These are phyloP conservation scores for Kernera saxatilis DNA, from an alignment of 345 rosid species.

Conservation along the genomic window DNA sequence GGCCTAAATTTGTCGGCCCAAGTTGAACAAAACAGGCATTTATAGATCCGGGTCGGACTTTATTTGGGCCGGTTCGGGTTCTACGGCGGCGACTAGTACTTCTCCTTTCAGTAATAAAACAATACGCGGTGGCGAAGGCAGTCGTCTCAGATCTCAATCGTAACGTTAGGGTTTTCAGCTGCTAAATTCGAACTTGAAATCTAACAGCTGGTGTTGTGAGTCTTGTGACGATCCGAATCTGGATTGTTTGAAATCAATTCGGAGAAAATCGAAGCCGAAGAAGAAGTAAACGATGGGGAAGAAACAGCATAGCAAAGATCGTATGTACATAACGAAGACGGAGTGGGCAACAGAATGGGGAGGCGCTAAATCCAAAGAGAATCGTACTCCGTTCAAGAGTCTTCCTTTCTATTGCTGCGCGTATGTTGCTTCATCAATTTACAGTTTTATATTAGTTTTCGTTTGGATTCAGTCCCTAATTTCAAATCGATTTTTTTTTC, in stretches of 20 bases:
- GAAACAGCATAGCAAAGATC: slow-evolving; percentile 96
- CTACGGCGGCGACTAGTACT: slow-evolving; percentile 14
- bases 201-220: neutral
- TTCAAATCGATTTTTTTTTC: neutral
- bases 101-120: neutral
- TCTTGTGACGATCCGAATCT: neutral
- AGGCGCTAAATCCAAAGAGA: slow-evolving; percentile 85
- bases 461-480: neutral
- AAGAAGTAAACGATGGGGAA: slow-evolving; percentile 57
- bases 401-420: slow-evolving; percentile 99
- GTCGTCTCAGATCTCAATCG: slow-evolving; percentile 11
- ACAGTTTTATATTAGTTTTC: neutral
- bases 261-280: slow-evolving; percentile 1
- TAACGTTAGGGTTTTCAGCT: neutral
- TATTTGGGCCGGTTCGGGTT: neutral
- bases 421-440: slow-evolving; percentile 32
- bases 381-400: slow-evolving; percentile 73
- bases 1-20: neutral
- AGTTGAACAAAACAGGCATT: neutral
- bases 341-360: slow-evolving; percentile 99
- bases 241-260: neutral
- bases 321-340: slow-evolving; percentile 93
- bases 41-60: neutral
- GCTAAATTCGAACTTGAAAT: neutral
- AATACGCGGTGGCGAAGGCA: slow-evolving; percentile 11